Base-by-base conservation (phyloP, 768 basidiomycete species). In the Glaciozyma antarctica region DNA sequence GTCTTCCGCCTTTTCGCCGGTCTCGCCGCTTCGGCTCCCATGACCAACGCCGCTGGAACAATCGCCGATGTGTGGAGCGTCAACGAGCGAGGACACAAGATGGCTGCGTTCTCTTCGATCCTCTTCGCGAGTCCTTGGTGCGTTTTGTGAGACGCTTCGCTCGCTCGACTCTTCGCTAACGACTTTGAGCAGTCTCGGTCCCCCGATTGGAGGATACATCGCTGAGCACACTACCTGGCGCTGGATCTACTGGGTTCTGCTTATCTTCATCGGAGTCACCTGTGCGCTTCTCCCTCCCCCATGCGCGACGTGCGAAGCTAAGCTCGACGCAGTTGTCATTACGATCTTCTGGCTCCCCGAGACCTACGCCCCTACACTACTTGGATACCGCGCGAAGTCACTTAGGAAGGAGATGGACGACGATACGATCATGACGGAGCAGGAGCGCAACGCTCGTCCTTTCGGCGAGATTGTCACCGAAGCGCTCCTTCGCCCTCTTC, bases 341-440 rank as follows among this genome's bases (percentile, higher is more conserved):
- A 41, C 38, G 38, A 38, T 16, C 49, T 1, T 12, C 30, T 26
- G 21, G 17, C 45, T 21, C 34, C 15, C 9, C 5, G 19, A 62
- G 47, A 86, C 86, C 17, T 87, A 84, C 68, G 83, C 82, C 0
- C 85, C 86, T 0, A 78, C 85, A 15, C 74, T 87, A 15, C 79
- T 88, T 6, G 75, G 77, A 3, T 73, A 77, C 58, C 81, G 80
- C 58, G 83, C 81, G 1, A 77, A 77, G 63, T 76, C 75, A 19
- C 70, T 85, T 0, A 79, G 83, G 32, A 81, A 80, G 73, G 79
- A 78, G 63, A 73, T 56, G 61, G 73, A 19, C 66, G 73, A 43
- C 72, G 63, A 30, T 51, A 72, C 34, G 26, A 72, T 74, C 71
- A 54, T 68, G 60, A 71, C 75, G 13, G 70, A 66, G 44, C 67